A percentile compares a stretch with the other conserved stretches of the same genome.
These are phyloP conservation scores for Nannochloropsis oceanica DNA, from an alignment of 108 stramenopile species.

Conservation along the genomic window DNA sequence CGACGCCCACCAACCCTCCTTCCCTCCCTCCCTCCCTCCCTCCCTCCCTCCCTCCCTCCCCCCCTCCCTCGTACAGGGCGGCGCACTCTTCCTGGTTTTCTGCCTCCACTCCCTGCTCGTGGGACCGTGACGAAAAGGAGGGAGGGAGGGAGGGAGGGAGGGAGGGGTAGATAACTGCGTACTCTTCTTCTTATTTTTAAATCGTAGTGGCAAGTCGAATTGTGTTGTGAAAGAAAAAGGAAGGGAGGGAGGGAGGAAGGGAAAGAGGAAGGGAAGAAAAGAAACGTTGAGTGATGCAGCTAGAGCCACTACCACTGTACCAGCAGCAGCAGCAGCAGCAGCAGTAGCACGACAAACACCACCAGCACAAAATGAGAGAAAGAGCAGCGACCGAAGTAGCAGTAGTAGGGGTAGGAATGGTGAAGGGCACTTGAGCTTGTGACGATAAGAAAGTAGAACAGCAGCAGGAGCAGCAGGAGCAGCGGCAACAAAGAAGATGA, in stretches of 20 bases:
- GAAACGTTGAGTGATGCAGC: too few relatives aligned
- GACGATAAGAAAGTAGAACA: constrained; percentile 7
- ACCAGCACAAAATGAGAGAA: constrained; percentile 8
- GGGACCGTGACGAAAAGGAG: not conserved
- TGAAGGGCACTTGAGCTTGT: not conserved
- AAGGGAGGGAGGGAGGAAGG: not conserved
- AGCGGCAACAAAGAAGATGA: not conserved
- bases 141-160: not conserved
- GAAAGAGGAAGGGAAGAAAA: not conserved
- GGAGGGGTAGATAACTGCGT: not conserved
- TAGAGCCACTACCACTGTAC: too few relatives aligned
- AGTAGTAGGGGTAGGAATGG: constrained; percentile 7
- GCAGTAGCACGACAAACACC: constrained; percentile 12
- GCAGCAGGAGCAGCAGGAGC: not conserved
- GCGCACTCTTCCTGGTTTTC: constrained; percentile 81
- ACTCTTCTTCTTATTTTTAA: too few relatives aligned
- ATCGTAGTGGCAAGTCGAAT: too few relatives aligned
- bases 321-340: constrained; percentile 22
- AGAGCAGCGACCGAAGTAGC: constrained; percentile 3
- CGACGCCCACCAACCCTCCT: too few relatives aligned
- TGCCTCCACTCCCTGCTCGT: constrained; percentile 62
- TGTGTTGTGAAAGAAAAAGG: too few relatives aligned
- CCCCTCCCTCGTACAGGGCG: constrained; percentile 47
- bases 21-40: not conserved
- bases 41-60: not conserved